A percentile compares a stretch with the other conserved stretches of the same genome.
Conservation (phyloP, 257 asterid species). For the Solanum etuberosum region DNA sequence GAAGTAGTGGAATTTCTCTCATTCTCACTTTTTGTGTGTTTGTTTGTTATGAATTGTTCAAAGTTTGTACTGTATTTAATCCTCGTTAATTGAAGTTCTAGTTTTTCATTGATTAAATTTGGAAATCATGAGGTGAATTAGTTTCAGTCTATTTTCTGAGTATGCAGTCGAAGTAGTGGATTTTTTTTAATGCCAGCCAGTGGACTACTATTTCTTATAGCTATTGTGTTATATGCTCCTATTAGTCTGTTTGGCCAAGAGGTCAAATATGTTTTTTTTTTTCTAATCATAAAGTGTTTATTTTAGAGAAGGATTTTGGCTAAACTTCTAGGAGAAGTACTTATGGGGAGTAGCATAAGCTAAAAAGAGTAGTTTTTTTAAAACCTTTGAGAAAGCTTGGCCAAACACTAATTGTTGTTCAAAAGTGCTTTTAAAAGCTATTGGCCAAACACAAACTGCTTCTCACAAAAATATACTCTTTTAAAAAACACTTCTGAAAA, state of each 20-base stretch:
- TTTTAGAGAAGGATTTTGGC: neutral
- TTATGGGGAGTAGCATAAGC: neutral
- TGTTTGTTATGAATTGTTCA: neutral
- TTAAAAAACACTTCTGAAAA: neutral
- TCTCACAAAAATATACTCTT: neutral
- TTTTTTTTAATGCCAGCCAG: neutral
- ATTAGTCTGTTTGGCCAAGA: neutral
- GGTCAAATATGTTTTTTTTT: neutral
- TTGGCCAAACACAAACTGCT: neutral
- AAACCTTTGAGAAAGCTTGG: neutral
- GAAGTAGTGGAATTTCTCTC: neutral
- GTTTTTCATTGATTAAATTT: neutral
- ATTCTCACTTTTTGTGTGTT: neutral
- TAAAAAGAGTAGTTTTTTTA: neutral
- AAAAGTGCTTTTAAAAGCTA: neutral
- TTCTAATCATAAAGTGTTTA: neutral
- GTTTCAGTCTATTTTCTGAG: neutral
- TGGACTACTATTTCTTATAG: neutral
- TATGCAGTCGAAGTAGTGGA: neutral
- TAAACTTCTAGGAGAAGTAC: neutral
- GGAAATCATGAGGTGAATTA: neutral
- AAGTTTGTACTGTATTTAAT: neutral
- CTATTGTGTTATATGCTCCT: neutral
- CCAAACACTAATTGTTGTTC: neutral
- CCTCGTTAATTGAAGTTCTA: neutral